Evolutionary conservation across 176 grass and related monocot genomes (phyloP).

Genomic region (Rhipidocladum racemiflorum): DNA sequence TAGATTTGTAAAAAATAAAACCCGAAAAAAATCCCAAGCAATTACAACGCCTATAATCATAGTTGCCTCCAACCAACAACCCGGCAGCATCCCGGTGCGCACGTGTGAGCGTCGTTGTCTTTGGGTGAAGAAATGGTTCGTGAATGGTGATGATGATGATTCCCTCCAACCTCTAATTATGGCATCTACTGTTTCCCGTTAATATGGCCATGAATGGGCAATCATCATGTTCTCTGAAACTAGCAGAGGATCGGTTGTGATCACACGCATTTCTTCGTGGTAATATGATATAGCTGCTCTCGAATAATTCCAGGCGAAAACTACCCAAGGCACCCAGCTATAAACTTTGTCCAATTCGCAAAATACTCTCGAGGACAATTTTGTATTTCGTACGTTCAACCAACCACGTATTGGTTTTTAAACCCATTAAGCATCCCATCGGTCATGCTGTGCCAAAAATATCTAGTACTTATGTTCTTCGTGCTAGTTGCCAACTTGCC

Average conservation of each 20-base stretch:
- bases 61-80: conserved; percentile 9
- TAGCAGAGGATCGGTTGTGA: neutral
- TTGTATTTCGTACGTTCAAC: neutral
- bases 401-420: neutral
- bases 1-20: no score
- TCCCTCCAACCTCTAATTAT: conserved; percentile 15
- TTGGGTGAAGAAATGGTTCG: neutral
- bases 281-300: no score
- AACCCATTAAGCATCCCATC: neutral
- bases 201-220: conserved; percentile 19
- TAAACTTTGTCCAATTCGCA: neutral
- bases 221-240: conserved; percentile 36
- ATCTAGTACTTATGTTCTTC: neutral
- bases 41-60: no score
- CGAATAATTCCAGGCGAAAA: neutral
- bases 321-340: neutral
- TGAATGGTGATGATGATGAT: conserved; percentile 12
- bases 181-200: neutral
- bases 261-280: neutral
- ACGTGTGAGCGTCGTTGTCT: conserved; percentile 27
- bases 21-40: no score
- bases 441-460: neutral
- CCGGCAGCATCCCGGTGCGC: neutral
- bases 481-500: neutral
- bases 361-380: neutral